Base-by-base conservation (phyloP, 2,329 filamentous ascomycete species). In the Fusarium marasasianum region DNA sequence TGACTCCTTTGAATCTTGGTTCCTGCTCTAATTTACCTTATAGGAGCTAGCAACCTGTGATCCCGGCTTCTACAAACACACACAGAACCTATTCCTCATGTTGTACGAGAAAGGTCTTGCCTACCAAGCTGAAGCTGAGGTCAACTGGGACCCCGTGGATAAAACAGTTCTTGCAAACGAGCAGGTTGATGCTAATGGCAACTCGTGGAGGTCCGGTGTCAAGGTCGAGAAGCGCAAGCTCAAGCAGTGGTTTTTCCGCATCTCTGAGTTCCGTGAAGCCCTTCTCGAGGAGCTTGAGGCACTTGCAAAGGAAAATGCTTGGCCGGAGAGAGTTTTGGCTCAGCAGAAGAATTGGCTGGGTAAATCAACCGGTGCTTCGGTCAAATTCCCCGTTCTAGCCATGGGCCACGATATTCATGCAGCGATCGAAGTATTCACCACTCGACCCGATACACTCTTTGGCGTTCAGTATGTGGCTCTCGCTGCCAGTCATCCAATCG, bases 281-380 rank as follows among this genome's bases (percentile, higher is more conserved):
- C 84, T 97, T 13, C 84, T 97, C 33, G 84, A 91, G 35, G 94
- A 94, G 71, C 86, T 97, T 3, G 89, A 94, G 37, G 82, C 85
- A 8, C 86, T 97, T 41, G 86, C 89, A 18, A 85, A 89, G 73
- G 84, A 90, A 22, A 88, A 87, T 6, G 88, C 88, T 26, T 98
- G 95, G 95, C 95, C 95, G 0, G 93, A 96, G 74, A 90, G 92
- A 76, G 95, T 98, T 14, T 78, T 96, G 40, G 85, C 92, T 8
- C 95, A 96, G 90, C 95, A 98, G 81, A 91, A 88, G 77, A 94
- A 97, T 79, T 98, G 95, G 95, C 87, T 98, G 33, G 95, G 95
- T 35, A 93, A 91, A 78, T 96, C 94, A 3, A 86, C 86, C 15
- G 94, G 94, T 31, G 92, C 92, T 22, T 87, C 89, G 69, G 87